These are phyloP conservation scores for Claviceps quebecensis DNA, from an alignment of 2,329 filamentous ascomycete genomes.

Conservation along the genomic window DNA sequence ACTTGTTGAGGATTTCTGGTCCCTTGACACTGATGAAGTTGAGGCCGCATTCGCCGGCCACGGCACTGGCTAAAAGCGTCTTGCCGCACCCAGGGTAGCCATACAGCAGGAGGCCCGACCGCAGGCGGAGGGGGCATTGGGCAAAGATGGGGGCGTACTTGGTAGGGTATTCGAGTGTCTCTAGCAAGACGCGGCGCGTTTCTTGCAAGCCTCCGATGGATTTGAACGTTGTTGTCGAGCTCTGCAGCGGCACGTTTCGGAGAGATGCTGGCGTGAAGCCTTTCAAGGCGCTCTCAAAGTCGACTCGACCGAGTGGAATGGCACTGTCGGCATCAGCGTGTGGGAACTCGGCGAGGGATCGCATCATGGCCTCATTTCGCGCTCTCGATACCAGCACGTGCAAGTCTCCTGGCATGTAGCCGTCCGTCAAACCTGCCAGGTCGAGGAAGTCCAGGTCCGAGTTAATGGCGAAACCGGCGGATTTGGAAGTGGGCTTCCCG, in stretches of 20 bases:
- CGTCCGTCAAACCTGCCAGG: conserved; percentile 84
- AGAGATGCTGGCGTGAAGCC: conserved; percentile 93
- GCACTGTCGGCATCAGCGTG: conserved; percentile 29
- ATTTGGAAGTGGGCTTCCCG: conserved; percentile 17
- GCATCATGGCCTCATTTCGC: conserved; percentile 82
- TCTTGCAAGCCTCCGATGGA: conserved; percentile 79
- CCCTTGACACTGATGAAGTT: conserved; percentile 99
- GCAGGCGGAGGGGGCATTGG: conserved; percentile 84
- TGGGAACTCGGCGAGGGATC: conserved; percentile 45
- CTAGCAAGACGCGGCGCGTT: conserved; percentile 80
- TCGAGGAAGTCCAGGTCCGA: conserved; percentile 78
- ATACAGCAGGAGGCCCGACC: conserved; percentile 84
- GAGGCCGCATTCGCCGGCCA: conserved; percentile 93
- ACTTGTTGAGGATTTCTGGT: conserved; percentile 96
- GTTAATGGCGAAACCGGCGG: conserved; percentile 58
- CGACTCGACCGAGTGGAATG: conserved; percentile 53
- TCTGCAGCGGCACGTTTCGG: conserved; percentile 85
- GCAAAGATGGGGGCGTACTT: conserved; percentile 97
- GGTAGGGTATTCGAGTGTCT: conserved; percentile 92
- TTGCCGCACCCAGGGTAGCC: conserved; percentile 95
- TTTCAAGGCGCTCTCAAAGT: conserved; percentile 74
- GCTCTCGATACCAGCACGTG: conserved; percentile 74
- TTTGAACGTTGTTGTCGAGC: conserved; percentile 81
- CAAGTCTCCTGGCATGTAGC: conserved; percentile 94
- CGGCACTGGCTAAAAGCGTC: conserved; percentile 84